Base-by-base conservation (phyloP, 306 rosid species). In the Prosopis cineraria region DNA sequence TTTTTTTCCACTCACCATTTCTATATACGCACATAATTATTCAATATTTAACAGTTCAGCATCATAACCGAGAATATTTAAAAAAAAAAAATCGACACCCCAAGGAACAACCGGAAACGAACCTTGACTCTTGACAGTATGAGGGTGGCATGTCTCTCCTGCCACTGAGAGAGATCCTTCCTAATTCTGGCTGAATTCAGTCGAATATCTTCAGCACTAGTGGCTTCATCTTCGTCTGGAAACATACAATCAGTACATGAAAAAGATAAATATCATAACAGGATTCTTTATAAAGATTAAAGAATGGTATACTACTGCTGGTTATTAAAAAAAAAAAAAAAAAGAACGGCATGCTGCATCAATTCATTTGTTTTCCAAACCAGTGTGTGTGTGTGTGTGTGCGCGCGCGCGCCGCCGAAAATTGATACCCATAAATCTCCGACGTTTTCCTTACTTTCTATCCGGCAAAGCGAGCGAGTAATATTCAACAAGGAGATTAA, bases 91-190 rank as follows among this genome's bases (percentile, higher is more conserved):
- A 67, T 25, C 40, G 3, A 34, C 34, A 70, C 72, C 47, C 25
- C 53, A 52, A 75, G 27, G 17, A 70, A 80, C 19, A 68, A 47
- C 8, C 17, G 72, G 63, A 80, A 73, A 76, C 50, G 44, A 72
- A 94, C 97, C 96, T 92, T 94, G 33, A 85, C 93, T 88, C 81
- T 88, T 27, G 94, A 90, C n/a, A 94, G 94, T 68, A 92, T 76
- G 73, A 92, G 90, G 68, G 63, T 75, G 5, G 98, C 98, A 73
- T 94, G 98, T 72, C 78, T 89, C 84, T 90, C 88, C 83, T 94
- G 98, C 98, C 98, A 94, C 64, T 88, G 84, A 6, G 97, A 92
- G 68, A 92, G 97, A 86, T 92, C 93, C 44, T 76, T 80, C 70
- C 84, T 80, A 47, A 77, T 74, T 68, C 68, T 88, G 30, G 85